A percentile compares a stretch with the other conserved stretches of the same genome.
These are phyloP conservation scores for Toxicodendron radicans DNA, from an alignment of 345 rosid genomes.

Conservation along the genomic window DNA sequence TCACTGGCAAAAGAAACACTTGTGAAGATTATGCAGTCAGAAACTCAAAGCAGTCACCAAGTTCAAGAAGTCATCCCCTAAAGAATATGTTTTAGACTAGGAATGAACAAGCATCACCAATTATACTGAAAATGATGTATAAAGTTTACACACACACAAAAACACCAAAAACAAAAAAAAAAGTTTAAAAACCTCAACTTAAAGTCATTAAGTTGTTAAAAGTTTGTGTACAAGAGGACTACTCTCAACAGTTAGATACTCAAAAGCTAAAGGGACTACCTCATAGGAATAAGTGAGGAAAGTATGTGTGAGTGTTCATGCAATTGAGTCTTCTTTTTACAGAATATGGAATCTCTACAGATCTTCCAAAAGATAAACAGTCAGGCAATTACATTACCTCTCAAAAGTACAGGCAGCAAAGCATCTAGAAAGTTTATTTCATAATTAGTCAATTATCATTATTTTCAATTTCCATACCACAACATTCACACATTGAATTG, in stretches of 20 bases:
- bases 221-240: background rate
- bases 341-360: background rate
- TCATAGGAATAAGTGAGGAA: background rate
- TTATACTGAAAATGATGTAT: background rate
- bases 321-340: background rate
- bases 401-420: background rate
- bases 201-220: background rate
- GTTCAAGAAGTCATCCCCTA: background rate
- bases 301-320: background rate
- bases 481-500: background rate
- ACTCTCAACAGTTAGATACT: background rate
- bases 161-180: no score
- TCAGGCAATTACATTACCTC: background rate
- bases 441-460: background rate
- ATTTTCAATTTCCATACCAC: background rate
- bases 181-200: background rate
- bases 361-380: background rate
- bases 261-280: background rate
- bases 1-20: background rate
- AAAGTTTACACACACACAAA: background rate
- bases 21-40: background rate
- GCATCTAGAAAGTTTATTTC: background rate
- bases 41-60: background rate
- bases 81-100: background rate
- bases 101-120: background rate